Evolutionary conservation across 306 rosid species (phyloP).

Genomic region (Quercus robur): DNA sequence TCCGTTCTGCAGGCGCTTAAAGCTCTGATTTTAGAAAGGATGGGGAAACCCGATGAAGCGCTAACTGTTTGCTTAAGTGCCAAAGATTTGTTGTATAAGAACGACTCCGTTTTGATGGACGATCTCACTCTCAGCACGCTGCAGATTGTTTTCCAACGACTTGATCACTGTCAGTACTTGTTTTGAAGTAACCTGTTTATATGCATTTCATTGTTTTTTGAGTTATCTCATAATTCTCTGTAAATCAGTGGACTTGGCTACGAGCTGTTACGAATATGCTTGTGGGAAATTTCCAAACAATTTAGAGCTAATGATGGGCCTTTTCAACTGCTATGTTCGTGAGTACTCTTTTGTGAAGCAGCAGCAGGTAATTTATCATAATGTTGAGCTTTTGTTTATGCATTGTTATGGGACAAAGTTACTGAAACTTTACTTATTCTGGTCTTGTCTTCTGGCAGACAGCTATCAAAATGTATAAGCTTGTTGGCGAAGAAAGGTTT

Average conservation of each 20-base stretch:
- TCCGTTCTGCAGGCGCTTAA: conserved; percentile 66
- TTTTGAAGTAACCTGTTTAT: conserved; percentile 8
- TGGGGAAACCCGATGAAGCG: conserved; percentile 88
- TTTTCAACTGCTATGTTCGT: conserved; percentile 92
- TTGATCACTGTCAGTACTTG: conserved; percentile 66
- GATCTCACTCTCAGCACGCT: conserved; percentile 95
- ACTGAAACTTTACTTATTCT: background rate
- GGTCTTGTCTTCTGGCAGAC: conserved; percentile 56
- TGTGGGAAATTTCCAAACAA: conserved; percentile 73
- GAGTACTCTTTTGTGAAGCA: conserved; percentile 97
- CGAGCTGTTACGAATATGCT: conserved; percentile 88
- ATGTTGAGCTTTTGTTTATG: background rate
- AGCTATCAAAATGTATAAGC: conserved; percentile 98
- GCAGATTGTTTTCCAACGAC: conserved; percentile 88
- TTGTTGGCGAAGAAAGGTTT: conserved; percentile 83
- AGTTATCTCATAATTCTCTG: conserved; percentile 13
- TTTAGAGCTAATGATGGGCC: conserved; percentile 85
- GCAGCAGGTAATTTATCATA: conserved; percentile 66
- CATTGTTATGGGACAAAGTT: background rate
- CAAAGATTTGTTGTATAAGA: conserved; percentile 53
- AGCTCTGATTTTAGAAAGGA: conserved; percentile 81
- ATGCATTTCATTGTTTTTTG: conserved; percentile 4
- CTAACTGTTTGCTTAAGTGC: conserved; percentile 64
- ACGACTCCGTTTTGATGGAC: conserved; percentile 72
- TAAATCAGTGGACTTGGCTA: conserved; percentile 83